Evolutionary conservation across 116 monocot genomes (phyloP), one percentile per base, ranked within the genome.

Genomic region (Phalaenopsis hybrid): DNA sequence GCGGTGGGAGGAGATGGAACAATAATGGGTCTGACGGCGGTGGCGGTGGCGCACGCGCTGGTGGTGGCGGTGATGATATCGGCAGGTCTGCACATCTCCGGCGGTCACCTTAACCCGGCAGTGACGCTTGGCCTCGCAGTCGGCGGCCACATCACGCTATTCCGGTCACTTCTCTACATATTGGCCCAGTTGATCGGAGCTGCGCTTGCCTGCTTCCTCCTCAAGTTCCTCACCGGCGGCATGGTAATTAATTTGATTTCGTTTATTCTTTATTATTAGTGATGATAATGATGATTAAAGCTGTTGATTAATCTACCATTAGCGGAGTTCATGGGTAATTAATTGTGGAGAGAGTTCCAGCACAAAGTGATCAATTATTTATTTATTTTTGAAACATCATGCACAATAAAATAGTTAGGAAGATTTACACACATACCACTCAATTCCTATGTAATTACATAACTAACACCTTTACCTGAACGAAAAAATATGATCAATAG

Each of bases 81-180:
- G 20, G 92, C 88, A 0, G 95, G 92, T 52, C 87, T 89, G 2
- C 89, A 92, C 85, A 81, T 91, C 81, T 95, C 95, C 63, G 95
- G 91, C 18, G 95, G 88, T 34, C 95, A 92, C 77, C 49, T 95
- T 31, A 95, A 95, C 79, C 94, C 94, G 8, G 92, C 94, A 8
- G 94, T 92, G 51, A 95, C 95, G 13, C 76, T 95, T 6, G 95
- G 90, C 6, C 85, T 95, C 34, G 91, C 91, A 33, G 84, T 88
- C 16, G 89, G 89, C 7, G 95, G 95, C 17, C 81, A 89, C 58
- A 88, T 95, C 78, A 88, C 92, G 6, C 21, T 95, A 12, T 41
- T 91, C 80, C 85, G 92, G 12, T 89, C 91, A 6, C 12, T 84
- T 9, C 77, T 95, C 12, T 95, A 91, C 89, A 28, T 89, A 10